Conservation (phyloP, 371 early-diverging fungal species). For the Mortierella sp. region DNA sequence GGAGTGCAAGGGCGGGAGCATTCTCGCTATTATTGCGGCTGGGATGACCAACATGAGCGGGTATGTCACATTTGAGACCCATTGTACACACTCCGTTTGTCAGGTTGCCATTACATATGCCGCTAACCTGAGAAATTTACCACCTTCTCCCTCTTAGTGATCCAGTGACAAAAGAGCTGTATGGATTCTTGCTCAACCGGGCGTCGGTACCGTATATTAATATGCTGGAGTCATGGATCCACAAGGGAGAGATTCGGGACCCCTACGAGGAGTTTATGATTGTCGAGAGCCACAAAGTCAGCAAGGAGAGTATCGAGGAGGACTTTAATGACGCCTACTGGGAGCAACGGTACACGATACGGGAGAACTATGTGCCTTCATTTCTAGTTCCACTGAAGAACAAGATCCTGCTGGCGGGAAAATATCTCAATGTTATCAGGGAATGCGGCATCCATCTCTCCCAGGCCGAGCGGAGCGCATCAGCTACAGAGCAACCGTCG, state of each 20-base stretch:
- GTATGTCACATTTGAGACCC: slow-evolving; percentile 62
- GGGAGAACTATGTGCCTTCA: slow-evolving; percentile 76
- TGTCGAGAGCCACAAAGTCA: slow-evolving; percentile 68
- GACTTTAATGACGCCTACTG: slow-evolving; percentile 88
- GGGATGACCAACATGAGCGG: slow-evolving; percentile 74
- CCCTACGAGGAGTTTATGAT: slow-evolving; percentile 95
- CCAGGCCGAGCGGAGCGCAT: background rate
- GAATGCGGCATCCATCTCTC: slow-evolving; percentile 83
- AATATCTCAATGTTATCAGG: slow-evolving; percentile 92
- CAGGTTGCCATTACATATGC: slow-evolving; percentile 10
- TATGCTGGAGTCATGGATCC: slow-evolving; percentile 91
- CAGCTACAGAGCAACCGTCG: slow-evolving; percentile 56
- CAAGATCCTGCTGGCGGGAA: slow-evolving; percentile 92
- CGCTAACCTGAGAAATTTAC: background rate
- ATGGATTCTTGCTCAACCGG: slow-evolving; percentile 79
- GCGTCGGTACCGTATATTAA: slow-evolving; percentile 87
- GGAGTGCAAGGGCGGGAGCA: slow-evolving; percentile 72
- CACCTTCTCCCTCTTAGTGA: slow-evolving; percentile 64
- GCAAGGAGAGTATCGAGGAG: slow-evolving; percentile 73
- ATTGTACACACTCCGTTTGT: slow-evolving; percentile 40
- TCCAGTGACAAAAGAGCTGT: slow-evolving; percentile 79
- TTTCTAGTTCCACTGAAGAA: slow-evolving; percentile 81
- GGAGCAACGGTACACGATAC: slow-evolving; percentile 83
- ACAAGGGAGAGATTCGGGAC: slow-evolving; percentile 87
- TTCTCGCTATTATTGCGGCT: slow-evolving; percentile 73